Evolutionary conservation across 1,284 basidiomycete genomes (phyloP).

Genomic region (Rugiboletus extremiorientalis): DNA sequence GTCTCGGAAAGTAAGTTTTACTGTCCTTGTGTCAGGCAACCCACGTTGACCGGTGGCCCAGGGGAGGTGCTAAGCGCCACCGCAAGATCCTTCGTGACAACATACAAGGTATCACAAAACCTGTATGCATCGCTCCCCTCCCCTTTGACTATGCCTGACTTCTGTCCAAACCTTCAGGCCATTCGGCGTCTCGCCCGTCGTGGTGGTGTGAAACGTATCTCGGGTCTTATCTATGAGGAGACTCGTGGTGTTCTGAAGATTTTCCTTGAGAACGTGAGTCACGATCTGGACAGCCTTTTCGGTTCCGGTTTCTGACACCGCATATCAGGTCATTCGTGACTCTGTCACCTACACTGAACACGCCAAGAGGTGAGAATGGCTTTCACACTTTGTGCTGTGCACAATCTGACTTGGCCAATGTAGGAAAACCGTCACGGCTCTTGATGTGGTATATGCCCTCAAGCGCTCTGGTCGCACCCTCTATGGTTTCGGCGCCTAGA

Average conservation of each 20-base stretch:
- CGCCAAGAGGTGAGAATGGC: slow-evolving; percentile 63
- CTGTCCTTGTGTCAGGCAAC: slow-evolving; percentile 31
- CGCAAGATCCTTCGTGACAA: slow-evolving; percentile 75
- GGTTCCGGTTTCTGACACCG: slow-evolving; percentile 43
- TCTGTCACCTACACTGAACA: slow-evolving; percentile 91
- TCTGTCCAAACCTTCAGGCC: slow-evolving; percentile 41
- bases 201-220: slow-evolving; percentile 87
- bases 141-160: slow-evolving; percentile 44
- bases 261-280: slow-evolving; percentile 61
- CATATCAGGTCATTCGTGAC: slow-evolving; percentile 80
- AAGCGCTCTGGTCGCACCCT: slow-evolving; percentile 82
- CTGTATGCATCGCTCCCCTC: slow-evolving; percentile 65
- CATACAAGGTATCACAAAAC: slow-evolving; percentile 68
- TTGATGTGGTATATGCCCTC: slow-evolving; percentile 81
- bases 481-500: slow-evolving; percentile 77
- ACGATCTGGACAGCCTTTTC: background rate
- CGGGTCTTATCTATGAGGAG: slow-evolving; percentile 81
- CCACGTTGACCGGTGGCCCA: slow-evolving; percentile 52
- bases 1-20: slow-evolving; percentile 27
- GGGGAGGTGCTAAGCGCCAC: slow-evolving; percentile 76
- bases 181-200: slow-evolving; percentile 87
- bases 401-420: background rate
- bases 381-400: background rate
- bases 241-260: slow-evolving; percentile 87
- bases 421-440: slow-evolving; percentile 82